Evolutionary conservation across 768 basidiomycete species (phyloP).

Genomic region (Collybia sordida): DNA sequence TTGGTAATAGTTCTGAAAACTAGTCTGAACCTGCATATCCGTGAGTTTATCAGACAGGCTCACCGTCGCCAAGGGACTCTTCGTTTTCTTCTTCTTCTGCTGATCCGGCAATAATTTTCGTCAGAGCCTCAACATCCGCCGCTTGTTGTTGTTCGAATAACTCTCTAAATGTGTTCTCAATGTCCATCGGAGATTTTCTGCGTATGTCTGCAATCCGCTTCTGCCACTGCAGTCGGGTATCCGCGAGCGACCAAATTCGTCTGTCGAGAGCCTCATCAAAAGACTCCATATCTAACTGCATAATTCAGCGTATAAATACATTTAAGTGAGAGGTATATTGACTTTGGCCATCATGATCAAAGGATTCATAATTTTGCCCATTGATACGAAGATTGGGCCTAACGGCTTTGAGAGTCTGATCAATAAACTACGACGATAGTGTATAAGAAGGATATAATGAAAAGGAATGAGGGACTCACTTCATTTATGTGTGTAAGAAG

Average conservation of each 20-base stretch:
- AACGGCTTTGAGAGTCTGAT: constrained; percentile 58
- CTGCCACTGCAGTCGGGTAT: constrained; percentile 75
- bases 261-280: constrained; percentile 89
- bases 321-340: background rate
- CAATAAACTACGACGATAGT: constrained; percentile 48
- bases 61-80: background rate
- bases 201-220: constrained; percentile 68
- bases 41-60: constrained; percentile 4
- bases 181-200: constrained; percentile 56
- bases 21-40: too few species aligned
- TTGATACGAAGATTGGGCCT: constrained; percentile 78
- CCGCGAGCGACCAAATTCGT: constrained; percentile 76
- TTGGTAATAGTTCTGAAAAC: constrained; percentile 5
- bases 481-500: constrained; percentile 50
- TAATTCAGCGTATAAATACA: background rate
- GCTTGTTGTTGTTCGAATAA: constrained; percentile 29
- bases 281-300: constrained; percentile 58
- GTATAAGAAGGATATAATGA: constrained; percentile 4
- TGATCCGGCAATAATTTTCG: constrained; percentile 6
- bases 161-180: constrained; percentile 35
- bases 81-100: constrained; percentile 18
- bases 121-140: constrained; percentile 24
- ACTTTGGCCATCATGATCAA: constrained; percentile 59
- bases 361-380: constrained; percentile 70
- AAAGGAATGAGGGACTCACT: constrained; percentile 32